These are phyloP conservation scores for Citeromyces hawaiiensis DNA, from an alignment of 1,139 yeast genomes.

Conservation along the genomic window DNA sequence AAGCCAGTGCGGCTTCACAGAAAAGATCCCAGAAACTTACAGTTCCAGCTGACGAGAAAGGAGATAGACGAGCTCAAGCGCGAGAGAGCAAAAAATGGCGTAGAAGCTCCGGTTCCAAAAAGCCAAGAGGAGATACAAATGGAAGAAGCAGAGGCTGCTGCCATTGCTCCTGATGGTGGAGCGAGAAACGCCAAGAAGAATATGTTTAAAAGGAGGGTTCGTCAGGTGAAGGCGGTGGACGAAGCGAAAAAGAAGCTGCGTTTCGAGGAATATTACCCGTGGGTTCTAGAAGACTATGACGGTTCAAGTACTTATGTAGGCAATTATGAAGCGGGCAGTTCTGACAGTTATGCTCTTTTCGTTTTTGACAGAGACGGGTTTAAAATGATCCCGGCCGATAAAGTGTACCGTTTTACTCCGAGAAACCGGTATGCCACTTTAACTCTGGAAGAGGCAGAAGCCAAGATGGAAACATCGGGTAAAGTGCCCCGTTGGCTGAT, in stretches of 20 bases:
- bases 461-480: constrained; percentile 73
- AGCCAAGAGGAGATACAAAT: constrained; percentile 15
- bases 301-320: constrained; percentile 94
- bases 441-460: constrained; percentile 94
- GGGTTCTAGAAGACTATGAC: constrained; percentile 96
- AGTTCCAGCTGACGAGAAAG: constrained; percentile 60
- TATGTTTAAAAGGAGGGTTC: constrained; percentile 64
- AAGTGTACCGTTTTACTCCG: constrained; percentile 86
- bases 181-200: constrained; percentile 59
- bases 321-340: constrained; percentile 86
- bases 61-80: constrained; percentile 46
- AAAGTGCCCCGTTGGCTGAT: constrained; percentile 91
- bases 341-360: constrained; percentile 75
- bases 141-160: constrained; percentile 39
- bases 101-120: constrained; percentile 10
- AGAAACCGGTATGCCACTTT: constrained; percentile 88
- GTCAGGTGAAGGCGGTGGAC: constrained; percentile 69
- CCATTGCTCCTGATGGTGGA: constrained; percentile 91
- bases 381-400: constrained; percentile 90
- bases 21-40: constrained; percentile 84
- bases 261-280: constrained; percentile 92
- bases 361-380: constrained; percentile 83
- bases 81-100: constrained; percentile 17
- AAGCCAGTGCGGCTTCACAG: constrained; percentile 81
- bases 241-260: constrained; percentile 73